Evolutionary conservation across 805 yeast genomes (phyloP).

Genomic region (Candida anglica): DNA sequence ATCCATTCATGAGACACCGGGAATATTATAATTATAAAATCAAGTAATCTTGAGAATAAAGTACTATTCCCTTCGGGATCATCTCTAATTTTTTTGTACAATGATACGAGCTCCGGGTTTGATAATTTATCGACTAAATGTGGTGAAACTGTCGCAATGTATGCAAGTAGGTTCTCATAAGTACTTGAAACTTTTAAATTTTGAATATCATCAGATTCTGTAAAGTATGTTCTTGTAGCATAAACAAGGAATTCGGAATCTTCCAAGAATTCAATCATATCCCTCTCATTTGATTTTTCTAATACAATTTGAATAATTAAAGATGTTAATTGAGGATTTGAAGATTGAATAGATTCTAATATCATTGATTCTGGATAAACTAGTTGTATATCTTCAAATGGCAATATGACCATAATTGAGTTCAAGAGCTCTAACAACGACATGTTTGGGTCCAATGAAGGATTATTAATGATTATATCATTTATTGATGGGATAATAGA

Average conservation of each 20-base stretch:
- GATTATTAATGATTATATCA: conserved; percentile 4
- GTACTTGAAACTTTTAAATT: conserved; percentile 1
- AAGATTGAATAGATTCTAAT: conserved; percentile 2
- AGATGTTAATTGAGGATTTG: conserved; percentile 1
- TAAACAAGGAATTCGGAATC: background rate
- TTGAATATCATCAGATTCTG: background rate
- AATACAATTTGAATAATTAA: conserved; percentile 8
- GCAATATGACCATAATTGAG: conserved; percentile 8
- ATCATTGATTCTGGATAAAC: conserved; percentile 15
- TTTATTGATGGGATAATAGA: no score
- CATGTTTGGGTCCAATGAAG: conserved; percentile 10
- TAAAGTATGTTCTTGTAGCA: background rate
- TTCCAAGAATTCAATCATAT: conserved; percentile 4
- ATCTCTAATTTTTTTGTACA: background rate
- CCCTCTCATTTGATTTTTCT: conserved; percentile 5
- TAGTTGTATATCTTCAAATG: conserved; percentile 10
- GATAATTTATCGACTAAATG: background rate
- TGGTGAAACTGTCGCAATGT: background rate
- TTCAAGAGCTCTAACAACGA: conserved; percentile 11
- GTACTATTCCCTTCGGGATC: no score
- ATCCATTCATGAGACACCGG: background rate
- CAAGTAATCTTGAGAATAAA: conserved; percentile 15
- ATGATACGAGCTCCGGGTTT: background rate
- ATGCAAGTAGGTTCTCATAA: conserved; percentile 2
- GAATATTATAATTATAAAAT: conserved; percentile 6